Evolutionary conservation across 2,329 filamentous ascomycete genomes (phyloP), one percentile per base, ranked within the genome.

Genomic region (Hymenoscyphus fraxineus): DNA sequence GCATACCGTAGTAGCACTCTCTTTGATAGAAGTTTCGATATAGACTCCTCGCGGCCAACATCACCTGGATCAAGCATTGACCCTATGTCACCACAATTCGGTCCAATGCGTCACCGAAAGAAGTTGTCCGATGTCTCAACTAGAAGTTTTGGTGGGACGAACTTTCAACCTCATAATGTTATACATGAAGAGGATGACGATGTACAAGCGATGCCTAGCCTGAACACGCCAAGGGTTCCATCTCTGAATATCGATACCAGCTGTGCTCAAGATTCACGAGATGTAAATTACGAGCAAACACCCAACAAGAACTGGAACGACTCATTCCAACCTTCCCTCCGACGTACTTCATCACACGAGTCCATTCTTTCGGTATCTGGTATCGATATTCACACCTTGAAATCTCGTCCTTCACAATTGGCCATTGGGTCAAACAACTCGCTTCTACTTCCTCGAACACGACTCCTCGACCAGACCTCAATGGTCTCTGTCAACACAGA

Each of bases 371-470:
- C 93, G 0, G 84, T 97, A 1, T 86, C 88, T 0, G 93, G 92
- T 1, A 88, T 97, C 75, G 94, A 97, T 74, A 96, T 97, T 59
- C 93, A 96, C 75, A 93, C 90, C 0, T 81, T 96, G 4, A 88
- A 89, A 71, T 83, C 84, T 1, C 85, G 90, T 3, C 91, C 92
- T 0, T 91, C 90, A 40, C 91, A 96, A 72, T 83, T 95, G 65
- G 85, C 88, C 19, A 80, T 75, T 39, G 79, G 66, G 72, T 71
- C 27, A 73, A 86, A 66, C 75, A 82, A 60, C 80, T 83, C 64
- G 80, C 80, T 64, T 80, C 81, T 74, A 62, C 74, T 78, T 55
- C 77, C 79, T 39, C 80, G 81, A 63, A 79, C 78, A 16, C 79
- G 81, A 61, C 78, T 83, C 68, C 75, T 80, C 12, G 73, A 79